Evolutionary conservation across 768 basidiomycete species (phyloP).

Genomic region (Collybia sordida): DNA sequence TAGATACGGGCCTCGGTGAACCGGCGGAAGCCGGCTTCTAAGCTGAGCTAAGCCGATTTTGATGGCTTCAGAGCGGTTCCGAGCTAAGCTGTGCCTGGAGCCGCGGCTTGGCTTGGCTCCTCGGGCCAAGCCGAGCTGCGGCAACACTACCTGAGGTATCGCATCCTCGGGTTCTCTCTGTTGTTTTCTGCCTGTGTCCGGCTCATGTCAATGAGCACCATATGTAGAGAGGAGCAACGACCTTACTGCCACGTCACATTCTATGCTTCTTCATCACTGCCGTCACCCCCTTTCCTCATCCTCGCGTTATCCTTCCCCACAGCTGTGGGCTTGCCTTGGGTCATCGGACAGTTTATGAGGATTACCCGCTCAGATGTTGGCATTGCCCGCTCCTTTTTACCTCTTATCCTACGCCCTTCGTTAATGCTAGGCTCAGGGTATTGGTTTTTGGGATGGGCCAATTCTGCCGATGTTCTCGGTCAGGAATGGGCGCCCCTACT

Average conservation of each 20-base stretch:
- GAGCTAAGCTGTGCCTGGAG: too few species aligned
- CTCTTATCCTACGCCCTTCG: constrained; percentile 53
- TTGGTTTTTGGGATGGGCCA: constrained; percentile 85
- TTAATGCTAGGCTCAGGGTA: constrained; percentile 60
- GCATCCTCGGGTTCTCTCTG: constrained; percentile 72
- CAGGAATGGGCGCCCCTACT: constrained; percentile 41
- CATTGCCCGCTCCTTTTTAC: constrained; percentile 63
- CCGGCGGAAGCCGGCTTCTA: too few species aligned
- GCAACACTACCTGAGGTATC: constrained; percentile 69
- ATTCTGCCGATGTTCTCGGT: constrained; percentile 50
- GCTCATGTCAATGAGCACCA: constrained; percentile 77
- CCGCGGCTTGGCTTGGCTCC: too few species aligned
- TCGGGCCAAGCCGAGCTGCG: too few species aligned
- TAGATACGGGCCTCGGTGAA: too few species aligned
- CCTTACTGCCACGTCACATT: constrained; percentile 90
- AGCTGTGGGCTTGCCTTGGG: constrained; percentile 54
- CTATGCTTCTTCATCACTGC: constrained; percentile 70
- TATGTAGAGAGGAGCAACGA: constrained; percentile 94
- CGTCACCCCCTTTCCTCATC: constrained; percentile 61
- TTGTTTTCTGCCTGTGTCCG: constrained; percentile 70
- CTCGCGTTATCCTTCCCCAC: constrained; percentile 57
- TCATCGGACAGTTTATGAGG: constrained; percentile 54
- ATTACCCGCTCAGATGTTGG: constrained; percentile 77
- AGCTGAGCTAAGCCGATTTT: too few species aligned
- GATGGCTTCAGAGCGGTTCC: too few species aligned